phyloP scores from a whole-genome alignment of 179 eudicot genomes.

The Beta corolliflora region DNA sequence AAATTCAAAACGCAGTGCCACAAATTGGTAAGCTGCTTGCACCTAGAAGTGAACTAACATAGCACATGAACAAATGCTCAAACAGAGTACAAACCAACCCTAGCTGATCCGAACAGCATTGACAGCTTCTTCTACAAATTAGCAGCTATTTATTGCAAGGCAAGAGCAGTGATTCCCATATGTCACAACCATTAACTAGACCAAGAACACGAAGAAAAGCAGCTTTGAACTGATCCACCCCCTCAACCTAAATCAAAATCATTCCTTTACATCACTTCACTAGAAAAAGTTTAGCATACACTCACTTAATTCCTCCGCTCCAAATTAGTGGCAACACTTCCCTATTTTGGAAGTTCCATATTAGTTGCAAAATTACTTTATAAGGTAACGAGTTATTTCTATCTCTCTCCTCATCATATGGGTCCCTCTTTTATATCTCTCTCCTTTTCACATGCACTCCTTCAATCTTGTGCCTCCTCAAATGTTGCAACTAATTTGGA shows the following conservation, averaged over 20 bases:
- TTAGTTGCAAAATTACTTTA: no score
- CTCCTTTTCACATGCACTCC: no score
- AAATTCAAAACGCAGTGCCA: no score
- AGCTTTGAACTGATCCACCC: not conserved
- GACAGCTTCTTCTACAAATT: not conserved
- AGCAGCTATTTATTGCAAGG: not conserved
- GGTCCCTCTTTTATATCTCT: no score
- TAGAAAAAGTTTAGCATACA: not conserved
- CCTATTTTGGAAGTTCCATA: no score
- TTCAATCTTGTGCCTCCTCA: no score
- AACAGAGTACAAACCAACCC: not conserved
- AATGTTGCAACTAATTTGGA: no score
- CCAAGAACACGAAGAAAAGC: not conserved
- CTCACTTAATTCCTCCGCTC: not conserved
- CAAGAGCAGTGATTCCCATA: not conserved
- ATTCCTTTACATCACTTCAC: not conserved
- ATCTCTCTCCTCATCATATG: no score
- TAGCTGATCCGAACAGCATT: not conserved
- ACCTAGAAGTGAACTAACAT: not conserved
- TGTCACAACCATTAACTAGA: not conserved
- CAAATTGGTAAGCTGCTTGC: no score
- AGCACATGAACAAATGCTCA: not conserved
- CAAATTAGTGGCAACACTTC: no score
- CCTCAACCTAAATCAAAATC: not conserved
- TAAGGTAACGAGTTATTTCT: no score